Conservation (phyloP, 116 monocot species). For the Zostera marina region DNA sequence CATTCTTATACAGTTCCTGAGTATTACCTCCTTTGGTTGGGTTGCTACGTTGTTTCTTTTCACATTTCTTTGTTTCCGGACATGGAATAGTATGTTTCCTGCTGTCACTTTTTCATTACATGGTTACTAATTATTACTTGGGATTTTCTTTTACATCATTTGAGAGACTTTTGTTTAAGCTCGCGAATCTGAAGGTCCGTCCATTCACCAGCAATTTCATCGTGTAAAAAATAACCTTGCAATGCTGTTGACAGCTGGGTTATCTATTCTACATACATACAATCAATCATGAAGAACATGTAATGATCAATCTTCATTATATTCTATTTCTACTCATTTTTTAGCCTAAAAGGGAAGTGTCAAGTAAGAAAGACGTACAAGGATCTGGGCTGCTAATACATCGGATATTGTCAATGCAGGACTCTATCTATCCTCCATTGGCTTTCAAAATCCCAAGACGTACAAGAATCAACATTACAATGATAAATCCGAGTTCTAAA, state of each 20-base stretch:
- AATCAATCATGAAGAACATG: conserved; percentile 7
- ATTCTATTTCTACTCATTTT: not conserved
- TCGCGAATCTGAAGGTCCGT: conserved; percentile 73
- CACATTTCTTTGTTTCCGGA: too few relatives aligned
- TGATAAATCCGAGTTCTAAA: conserved; percentile 91
- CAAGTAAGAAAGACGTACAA: conserved; percentile 21
- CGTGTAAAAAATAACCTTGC: conserved; percentile 47
- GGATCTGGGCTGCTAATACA: conserved; percentile 68
- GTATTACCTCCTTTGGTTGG: too few relatives aligned
- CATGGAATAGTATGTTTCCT: too few relatives aligned
- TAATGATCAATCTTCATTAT: too few relatives aligned
- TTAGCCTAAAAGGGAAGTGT: not conserved
- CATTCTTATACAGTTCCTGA: too few relatives aligned
- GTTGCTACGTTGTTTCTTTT: too few relatives aligned
- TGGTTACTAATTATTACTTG: too few relatives aligned
- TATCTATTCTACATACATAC: too few relatives aligned
- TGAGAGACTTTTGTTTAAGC: conserved; percentile 9
- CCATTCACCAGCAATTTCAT: conserved; percentile 76
- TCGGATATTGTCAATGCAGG: conserved; percentile 87
- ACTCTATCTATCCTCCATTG: conserved; percentile 49
- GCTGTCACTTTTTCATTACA: too few relatives aligned
- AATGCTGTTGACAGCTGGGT: conserved; percentile 36
- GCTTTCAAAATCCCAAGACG: conserved; percentile 63
- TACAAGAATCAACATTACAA: conserved; percentile 64
- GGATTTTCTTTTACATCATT: too few relatives aligned